Conservation (phyloP, 116 monocot genomes). For the Papilionanthe hybrid region DNA sequence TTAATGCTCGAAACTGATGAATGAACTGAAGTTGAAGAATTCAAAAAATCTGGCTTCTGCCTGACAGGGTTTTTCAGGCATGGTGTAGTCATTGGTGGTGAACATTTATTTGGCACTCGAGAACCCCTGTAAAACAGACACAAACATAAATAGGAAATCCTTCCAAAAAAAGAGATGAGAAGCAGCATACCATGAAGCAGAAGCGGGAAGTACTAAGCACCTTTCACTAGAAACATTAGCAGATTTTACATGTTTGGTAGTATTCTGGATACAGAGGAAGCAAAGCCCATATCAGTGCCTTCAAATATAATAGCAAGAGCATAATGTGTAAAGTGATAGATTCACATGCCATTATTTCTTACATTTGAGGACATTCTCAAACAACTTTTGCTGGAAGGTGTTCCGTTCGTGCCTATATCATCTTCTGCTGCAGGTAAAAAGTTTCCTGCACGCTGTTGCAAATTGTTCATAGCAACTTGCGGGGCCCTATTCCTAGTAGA, state of each 20-base stretch:
- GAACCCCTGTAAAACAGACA: too few relatives aligned
- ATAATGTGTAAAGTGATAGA: too few relatives aligned
- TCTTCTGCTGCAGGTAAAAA: slow-evolving; percentile 32
- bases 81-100: too few relatives aligned
- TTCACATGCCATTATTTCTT: slow-evolving; percentile 5
- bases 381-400: slow-evolving; percentile 16
- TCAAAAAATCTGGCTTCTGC: slow-evolving; percentile 1
- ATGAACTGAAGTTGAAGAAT: slow-evolving; percentile 16
- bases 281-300: too few relatives aligned
- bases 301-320: too few relatives aligned
- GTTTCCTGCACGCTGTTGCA: slow-evolving; percentile 20
- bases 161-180: background rate
- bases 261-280: too few relatives aligned
- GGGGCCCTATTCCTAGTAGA: slow-evolving; percentile 30
- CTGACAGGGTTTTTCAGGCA: too few relatives aligned
- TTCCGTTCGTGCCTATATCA: slow-evolving; percentile 18
- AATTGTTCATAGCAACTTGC: slow-evolving; percentile 22
- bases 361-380: slow-evolving; percentile 41
- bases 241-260: slow-evolving; percentile 24
- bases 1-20: slow-evolving; percentile 30
- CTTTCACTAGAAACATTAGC: slow-evolving; percentile 29
- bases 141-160: slow-evolving; percentile 13
- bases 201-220: slow-evolving; percentile 56
- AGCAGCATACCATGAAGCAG: slow-evolving; percentile 72
- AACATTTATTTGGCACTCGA: too few relatives aligned